Base-by-base conservation (phyloP, 768 basidiomycete genomes). In the Lepiota brunneoincarnata region DNA sequence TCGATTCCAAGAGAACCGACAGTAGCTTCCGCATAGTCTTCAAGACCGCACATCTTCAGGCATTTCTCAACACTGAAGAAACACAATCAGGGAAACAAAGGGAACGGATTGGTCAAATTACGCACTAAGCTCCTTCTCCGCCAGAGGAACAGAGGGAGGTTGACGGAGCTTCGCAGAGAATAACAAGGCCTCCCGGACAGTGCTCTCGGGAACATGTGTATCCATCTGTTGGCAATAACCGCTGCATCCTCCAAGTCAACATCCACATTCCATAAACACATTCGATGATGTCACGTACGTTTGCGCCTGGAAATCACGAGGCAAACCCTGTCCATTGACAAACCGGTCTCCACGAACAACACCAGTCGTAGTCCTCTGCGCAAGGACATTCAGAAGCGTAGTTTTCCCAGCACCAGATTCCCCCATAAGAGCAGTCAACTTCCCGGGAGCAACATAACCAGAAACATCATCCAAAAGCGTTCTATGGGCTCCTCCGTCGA, bases 141-240 rank as follows among this genome's bases (percentile, higher is more conserved):
- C 73, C 28, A 77, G 59, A 5, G 89, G 74, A 4, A 91, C 84
- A 1, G 77, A 74, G 2, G 77, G 66, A 0, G 89, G 89, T 64
- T 93, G 92, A 47, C 91, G 86, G 42, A 93, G 74, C 55, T 79
- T 84, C 3, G 91, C 92, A 0, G 91, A 93, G 72, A 91, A 89
- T 18, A 87, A 68, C 1, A 94, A 74, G 1, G 91, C 90, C 63
- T 94, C 91, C 20, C 89, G 83, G 21, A 94, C 91, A 6, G 91
- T 93, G 2, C 81, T 66, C 6, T 83, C 82, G n/a, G 83, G 81
- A 38, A 86, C 75, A 68, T 94, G 93, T 0, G 83, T 87, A 60
- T 92, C 90, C 76, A 83, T 82, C 65, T 96, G 93, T 63, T 95
- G 91, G 54, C 84, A 87, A 62, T 93, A 94, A 0, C 89, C 91